Evolutionary conservation across 2,329 filamentous ascomycete genomes (phyloP).

Genomic region (Alternaria longipes): DNA sequence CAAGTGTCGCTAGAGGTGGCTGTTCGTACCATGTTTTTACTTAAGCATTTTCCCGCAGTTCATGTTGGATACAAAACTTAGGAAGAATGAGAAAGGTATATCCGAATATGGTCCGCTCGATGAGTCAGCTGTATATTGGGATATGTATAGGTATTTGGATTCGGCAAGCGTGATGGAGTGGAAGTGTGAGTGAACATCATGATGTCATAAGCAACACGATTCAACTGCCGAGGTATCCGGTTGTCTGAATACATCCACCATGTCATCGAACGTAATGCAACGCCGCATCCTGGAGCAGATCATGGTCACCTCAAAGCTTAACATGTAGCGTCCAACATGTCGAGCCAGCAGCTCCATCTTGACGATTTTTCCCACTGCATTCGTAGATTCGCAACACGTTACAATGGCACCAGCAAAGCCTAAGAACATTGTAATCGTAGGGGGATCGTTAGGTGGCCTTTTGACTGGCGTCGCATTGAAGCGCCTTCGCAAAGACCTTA

Average conservation of each 20-base stretch:
- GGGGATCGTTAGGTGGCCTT: slow-evolving; percentile 36
- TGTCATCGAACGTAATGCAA: slow-evolving; percentile 18
- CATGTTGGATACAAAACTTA: neutral
- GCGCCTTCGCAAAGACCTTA: slow-evolving; percentile 30
- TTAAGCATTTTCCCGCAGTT: neutral
- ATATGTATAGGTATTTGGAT: neutral
- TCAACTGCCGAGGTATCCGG: slow-evolving; percentile 1
- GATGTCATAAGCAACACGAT: slow-evolving; percentile 9
- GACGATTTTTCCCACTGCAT: neutral
- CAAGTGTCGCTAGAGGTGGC: neutral
- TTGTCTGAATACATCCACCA: neutral
- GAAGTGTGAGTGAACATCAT: slow-evolving; percentile 10
- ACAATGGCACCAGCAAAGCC: slow-evolving; percentile 25
- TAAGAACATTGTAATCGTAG: slow-evolving; percentile 35
- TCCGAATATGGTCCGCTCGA: neutral
- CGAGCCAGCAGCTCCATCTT: neutral
- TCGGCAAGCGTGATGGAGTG: neutral
- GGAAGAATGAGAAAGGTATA: neutral
- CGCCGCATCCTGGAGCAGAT: slow-evolving; percentile 11
- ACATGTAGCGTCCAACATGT: neutral
- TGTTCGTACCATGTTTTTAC: neutral
- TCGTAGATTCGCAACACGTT: neutral
- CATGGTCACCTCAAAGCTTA: neutral
- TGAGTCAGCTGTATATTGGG: neutral
- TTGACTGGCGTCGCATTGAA: slow-evolving; percentile 34